Base-by-base conservation (phyloP, 163 green algal genomes). In the Coccomyxa subellipsoidea region DNA sequence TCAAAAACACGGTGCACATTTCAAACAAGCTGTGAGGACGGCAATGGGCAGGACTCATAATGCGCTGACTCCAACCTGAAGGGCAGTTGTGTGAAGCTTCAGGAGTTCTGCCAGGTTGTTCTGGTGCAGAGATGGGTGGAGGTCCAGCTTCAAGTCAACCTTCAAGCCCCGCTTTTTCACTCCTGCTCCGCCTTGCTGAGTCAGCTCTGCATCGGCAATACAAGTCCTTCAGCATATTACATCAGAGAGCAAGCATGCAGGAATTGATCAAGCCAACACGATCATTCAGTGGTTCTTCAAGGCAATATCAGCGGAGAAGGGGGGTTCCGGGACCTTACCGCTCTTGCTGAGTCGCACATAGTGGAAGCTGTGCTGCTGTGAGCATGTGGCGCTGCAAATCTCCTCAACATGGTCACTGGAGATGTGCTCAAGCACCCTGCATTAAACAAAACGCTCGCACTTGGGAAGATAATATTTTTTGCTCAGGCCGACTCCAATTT, bases 111-210 rank as follows among this genome's bases (percentile, higher is more conserved):
- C 21, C 4, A 34, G 34, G 71, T 21, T 47, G n/a, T 34, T 81
- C 70, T n/a, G 80, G 54, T 35, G 73, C 40, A 9, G 12, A 18
- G 32, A 86, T 31, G n/a, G 38, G 29, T 54, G 53, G 38, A 87
- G 76, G 40, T 87, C 83, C 73, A 87, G 38, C 79, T 80, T 66
- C 1, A 87, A 25, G 66, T 87, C 66, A 18, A 73, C 66, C 66
- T 34, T 35, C 0, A 35, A 23, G 27, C 66, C 2, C 32, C 66
- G 29, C 18, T 73, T 34, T n/a, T 35, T 73, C 27, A n/a, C 27
- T 37, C 66, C 29, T 12, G 18, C 29, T 35, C 29, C 29, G 10
- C 53, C 3, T 59, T 79, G 38, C 78, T 81, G 1, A 31, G 31
- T 40, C 37, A 78, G 23, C 69, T 69, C 25, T n/a, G 79, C 83